A percentile compares a stretch with the other conserved stretches of the same genome.
phyloP scores from a whole-genome alignment of 2,329 filamentous ascomycete genomes.

The Westerdykella aurantiaca region DNA sequence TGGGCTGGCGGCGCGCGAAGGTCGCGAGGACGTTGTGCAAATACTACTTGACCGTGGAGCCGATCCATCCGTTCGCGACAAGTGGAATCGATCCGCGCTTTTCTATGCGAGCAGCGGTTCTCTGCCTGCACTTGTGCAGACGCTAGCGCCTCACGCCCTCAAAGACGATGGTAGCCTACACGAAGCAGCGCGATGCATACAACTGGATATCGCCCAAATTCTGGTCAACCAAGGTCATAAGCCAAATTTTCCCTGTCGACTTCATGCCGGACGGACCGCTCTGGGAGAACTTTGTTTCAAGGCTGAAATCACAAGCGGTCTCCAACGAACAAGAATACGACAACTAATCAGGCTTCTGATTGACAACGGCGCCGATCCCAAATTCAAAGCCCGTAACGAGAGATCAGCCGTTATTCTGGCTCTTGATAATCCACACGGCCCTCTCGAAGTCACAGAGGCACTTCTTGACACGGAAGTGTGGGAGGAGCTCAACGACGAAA shows the following conservation, averaged over 20 bases:
- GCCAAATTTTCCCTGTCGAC: conserved; percentile 58
- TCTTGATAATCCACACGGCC: conserved; percentile 50
- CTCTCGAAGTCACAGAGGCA: conserved; percentile 51
- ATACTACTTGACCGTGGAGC: conserved; percentile 54
- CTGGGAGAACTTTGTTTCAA: conserved; percentile 59
- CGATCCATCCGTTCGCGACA: conserved; percentile 55
- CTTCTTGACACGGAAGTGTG: conserved; percentile 60
- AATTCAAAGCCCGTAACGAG: conserved; percentile 49
- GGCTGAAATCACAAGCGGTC: conserved; percentile 42
- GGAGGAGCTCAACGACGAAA: conserved; percentile 57
- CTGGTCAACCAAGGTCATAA: conserved; percentile 57
- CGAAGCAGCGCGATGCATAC: conserved; percentile 56
- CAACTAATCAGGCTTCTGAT: conserved; percentile 53
- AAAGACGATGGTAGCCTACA: conserved; percentile 63
- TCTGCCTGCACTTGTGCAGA: conserved; percentile 25
- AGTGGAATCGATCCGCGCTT: conserved; percentile 53
- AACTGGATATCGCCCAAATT: conserved; percentile 51
- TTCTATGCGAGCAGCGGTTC: conserved; percentile 51
- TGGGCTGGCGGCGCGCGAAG: conserved; percentile 53
- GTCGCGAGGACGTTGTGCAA: conserved; percentile 54
- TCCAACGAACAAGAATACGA: conserved; percentile 22
- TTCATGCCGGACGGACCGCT: conserved; percentile 58
- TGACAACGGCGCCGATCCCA: conserved; percentile 51
- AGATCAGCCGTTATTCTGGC: conserved; percentile 58
- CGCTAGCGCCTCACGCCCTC: conserved; percentile 52